Conservation (phyloP, 2,329 filamentous ascomycete species). For the Aspergillus flavus region DNA sequence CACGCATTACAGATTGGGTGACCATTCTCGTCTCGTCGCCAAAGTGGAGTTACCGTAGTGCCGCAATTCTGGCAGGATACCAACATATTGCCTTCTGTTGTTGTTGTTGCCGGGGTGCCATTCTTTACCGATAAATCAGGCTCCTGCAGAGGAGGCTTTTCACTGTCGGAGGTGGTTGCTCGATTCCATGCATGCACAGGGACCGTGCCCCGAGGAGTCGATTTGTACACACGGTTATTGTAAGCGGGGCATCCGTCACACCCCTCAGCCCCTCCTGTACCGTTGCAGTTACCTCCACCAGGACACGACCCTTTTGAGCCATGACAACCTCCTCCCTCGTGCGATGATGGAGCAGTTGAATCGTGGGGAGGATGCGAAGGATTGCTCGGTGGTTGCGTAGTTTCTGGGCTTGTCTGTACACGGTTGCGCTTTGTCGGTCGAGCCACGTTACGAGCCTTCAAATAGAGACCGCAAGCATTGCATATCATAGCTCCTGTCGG, state of each 20-base stretch:
- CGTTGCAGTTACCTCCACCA: slow-evolving; percentile 92
- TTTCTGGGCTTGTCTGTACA: slow-evolving; percentile 45
- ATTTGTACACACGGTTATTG: slow-evolving; percentile 94
- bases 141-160: slow-evolving; percentile 23
- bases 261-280: slow-evolving; percentile 90
- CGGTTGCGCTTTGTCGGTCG: slow-evolving; percentile 90
- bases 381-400: slow-evolving; percentile 6
- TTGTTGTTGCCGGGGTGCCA: slow-evolving; percentile 21
- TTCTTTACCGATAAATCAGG: slow-evolving; percentile 28
- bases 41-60: slow-evolving; percentile 93
- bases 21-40: slow-evolving; percentile 90
- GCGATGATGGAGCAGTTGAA: slow-evolving; percentile 39
- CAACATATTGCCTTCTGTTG: slow-evolving; percentile 55
- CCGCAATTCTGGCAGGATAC: slow-evolving; percentile 97
- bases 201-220: slow-evolving; percentile 57
- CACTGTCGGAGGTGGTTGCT: slow-evolving; percentile 32
- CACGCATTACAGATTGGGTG: slow-evolving; percentile 99
- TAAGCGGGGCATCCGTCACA: slow-evolving; percentile 96
- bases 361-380: slow-evolving; percentile 21
- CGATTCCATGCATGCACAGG: slow-evolving; percentile 36
- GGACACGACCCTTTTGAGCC: slow-evolving; percentile 81
- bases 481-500: slow-evolving; percentile 94
- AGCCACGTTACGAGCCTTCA: slow-evolving; percentile 88
- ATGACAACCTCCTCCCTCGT: slow-evolving; percentile 33
- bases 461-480: slow-evolving; percentile 94